Evolutionary conservation across 768 basidiomycete species (phyloP).

Genomic region (Phallus indusiatus): DNA sequence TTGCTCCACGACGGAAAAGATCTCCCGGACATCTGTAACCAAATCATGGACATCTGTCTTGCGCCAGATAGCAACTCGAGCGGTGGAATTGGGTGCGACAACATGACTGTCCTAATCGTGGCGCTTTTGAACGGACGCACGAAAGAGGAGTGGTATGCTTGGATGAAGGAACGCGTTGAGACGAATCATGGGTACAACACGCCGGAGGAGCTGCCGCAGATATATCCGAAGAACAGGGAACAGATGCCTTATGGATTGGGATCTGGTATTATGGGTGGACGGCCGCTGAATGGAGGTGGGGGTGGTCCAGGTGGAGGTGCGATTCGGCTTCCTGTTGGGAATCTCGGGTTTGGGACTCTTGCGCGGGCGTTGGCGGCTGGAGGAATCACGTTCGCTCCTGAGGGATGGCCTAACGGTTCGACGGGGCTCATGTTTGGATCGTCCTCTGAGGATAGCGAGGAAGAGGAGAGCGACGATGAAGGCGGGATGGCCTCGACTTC

Average conservation of each 20-base stretch:
- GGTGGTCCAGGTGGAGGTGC: slow-evolving; percentile 19
- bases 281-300: background rate
- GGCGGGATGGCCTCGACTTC: background rate
- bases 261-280: background rate
- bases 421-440: slow-evolving; percentile 54
- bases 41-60: slow-evolving; percentile 86
- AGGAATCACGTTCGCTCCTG: slow-evolving; percentile 57
- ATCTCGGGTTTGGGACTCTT: slow-evolving; percentile 33
- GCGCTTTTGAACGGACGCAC: slow-evolving; percentile 81
- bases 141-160: slow-evolving; percentile 86
- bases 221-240: slow-evolving; percentile 55
- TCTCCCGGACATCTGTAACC: slow-evolving; percentile 77
- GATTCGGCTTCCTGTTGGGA: slow-evolving; percentile 25
- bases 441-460: slow-evolving; percentile 48
- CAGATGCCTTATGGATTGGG: background rate
- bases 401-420: slow-evolving; percentile 19
- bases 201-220: slow-evolving; percentile 62
- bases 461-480: slow-evolving; percentile 51
- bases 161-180: slow-evolving; percentile 79
- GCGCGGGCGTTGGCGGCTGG: slow-evolving; percentile 50
- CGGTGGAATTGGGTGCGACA: slow-evolving; percentile 94
- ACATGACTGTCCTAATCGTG: slow-evolving; percentile 94
- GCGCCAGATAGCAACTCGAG: slow-evolving; percentile 89
- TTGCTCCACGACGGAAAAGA: slow-evolving; percentile 71
- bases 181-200: slow-evolving; percentile 68